Conservation (phyloP, 495 filamentous ascomycete genomes). For the Talaromyces liani region DNA sequence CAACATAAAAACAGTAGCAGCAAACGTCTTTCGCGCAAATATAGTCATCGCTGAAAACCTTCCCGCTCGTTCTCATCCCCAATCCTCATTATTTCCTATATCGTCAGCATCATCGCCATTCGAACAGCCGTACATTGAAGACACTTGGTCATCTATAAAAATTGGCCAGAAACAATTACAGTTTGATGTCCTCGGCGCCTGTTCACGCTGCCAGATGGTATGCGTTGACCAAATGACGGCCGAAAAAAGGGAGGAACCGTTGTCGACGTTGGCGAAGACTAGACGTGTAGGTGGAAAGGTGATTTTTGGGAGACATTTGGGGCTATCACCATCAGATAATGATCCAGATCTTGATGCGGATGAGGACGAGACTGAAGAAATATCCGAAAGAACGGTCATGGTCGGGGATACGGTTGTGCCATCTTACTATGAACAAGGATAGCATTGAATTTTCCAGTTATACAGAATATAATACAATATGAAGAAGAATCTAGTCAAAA, state of each 20-base stretch:
- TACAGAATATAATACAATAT: conserved; percentile 1
- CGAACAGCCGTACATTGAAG: conserved; percentile 51
- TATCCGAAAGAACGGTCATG: conserved; percentile 22
- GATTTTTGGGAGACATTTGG: conserved; percentile 76
- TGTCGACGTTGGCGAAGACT: conserved; percentile 80
- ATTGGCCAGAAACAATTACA: conserved; percentile 29
- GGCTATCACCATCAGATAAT: conserved; percentile 18
- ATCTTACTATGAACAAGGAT: conserved; percentile 12
- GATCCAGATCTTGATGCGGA: conserved; percentile 10
- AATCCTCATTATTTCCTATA: neutral
- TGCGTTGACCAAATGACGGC: conserved; percentile 84
- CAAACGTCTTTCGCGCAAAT: conserved; percentile 78
- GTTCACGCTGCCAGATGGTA: conserved; percentile 90
- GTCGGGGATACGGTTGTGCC: conserved; percentile 37
- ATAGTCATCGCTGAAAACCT: conserved; percentile 59
- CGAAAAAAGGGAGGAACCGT: conserved; percentile 72
- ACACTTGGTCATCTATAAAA: conserved; percentile 34
- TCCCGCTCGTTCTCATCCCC: conserved; percentile 15
- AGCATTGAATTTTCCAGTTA: neutral
- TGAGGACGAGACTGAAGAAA: no score
- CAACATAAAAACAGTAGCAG: conserved; percentile 47
- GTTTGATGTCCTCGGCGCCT: conserved; percentile 71
- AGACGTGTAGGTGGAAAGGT: conserved; percentile 74
- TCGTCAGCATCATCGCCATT: conserved; percentile 16
- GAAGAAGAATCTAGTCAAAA: neutral